These are phyloP conservation scores for Daldinia grandis DNA, from an alignment of 495 filamentous ascomycete genomes.

Conservation along the genomic window DNA sequence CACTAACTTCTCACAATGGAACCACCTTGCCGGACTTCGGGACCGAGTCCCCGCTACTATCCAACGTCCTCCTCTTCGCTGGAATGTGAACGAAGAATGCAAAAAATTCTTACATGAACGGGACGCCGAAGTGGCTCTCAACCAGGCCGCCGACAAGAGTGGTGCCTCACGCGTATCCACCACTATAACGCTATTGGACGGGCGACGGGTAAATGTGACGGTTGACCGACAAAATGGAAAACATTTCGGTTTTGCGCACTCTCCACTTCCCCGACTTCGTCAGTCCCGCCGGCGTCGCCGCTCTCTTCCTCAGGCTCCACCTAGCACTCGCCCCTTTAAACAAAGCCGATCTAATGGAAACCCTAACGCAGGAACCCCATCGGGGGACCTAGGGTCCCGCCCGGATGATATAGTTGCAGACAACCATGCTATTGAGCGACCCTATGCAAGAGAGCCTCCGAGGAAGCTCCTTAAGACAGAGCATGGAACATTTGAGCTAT, in stretches of 20 bases:
- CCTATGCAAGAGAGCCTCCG: background rate
- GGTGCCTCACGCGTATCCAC: background rate
- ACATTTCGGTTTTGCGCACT: too few species aligned
- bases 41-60: too few species aligned
- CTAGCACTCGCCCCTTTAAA: background rate
- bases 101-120: background rate
- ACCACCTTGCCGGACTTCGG: background rate
- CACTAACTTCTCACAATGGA: conserved; percentile 9
- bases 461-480: background rate
- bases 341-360: background rate
- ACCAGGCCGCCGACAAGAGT: background rate
- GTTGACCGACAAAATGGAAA: too few species aligned
- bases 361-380: too few species aligned
- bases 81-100: background rate
- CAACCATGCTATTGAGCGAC: too few species aligned
- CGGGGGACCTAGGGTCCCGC: background rate
- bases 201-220: background rate
- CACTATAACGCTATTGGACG: background rate
- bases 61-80: background rate
- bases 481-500: background rate
- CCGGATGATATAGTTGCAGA: background rate
- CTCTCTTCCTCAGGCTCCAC: background rate
- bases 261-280: background rate
- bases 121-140: background rate
- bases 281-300: background rate